Base-by-base conservation (phyloP, 306 rosid genomes). In the Medicago ruthenica region DNA sequence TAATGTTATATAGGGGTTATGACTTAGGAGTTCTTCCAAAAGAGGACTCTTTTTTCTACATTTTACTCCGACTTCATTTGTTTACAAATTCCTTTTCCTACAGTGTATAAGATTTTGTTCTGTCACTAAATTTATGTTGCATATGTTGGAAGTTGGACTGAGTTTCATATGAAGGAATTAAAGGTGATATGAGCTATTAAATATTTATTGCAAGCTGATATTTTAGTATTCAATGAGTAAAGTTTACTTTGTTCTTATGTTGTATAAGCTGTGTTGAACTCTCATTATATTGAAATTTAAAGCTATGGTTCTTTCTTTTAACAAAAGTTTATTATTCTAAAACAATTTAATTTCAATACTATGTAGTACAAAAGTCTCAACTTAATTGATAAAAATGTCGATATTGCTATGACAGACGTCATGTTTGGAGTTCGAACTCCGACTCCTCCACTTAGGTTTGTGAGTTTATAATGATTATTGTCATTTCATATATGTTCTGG, bases 51-150 rank as follows among this genome's bases (percentile, higher is more conserved):
- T n/a, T n/a, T n/a, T n/a, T n/a, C n/a, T n/a, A n/a, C n/a, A n/a
- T n/a, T n/a, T n/a, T n/a, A n/a, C n/a, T n/a, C n/a, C n/a, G n/a
- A 51, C 84, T 67, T 48, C 61, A 71, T 74, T 74, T 62, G 80
- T 74, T 64, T 71, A 79, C 18, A 63, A 66, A 60, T 67, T 76
- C 50, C 39, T 15, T 78, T 61, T 64, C 72, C 62, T 76, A 51
- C 45, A 77, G 48, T 76, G 10, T 82, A 36, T 40, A 34, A 50
- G 41, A 70, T 20, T 70, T 0, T 31, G 36, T 31, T 31, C 62
- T 50, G 20, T 69, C 69, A 34, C 60, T 79, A 63, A 62, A 44
- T 48, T 81, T 61, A 61, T 70, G 36, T 65, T 60, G 75, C 65
- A 51, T 58, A n/a, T 45, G 64, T 65, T 67, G 54, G 70, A 70